These are phyloP conservation scores for Aspergillus udagawae DNA, from an alignment of 2,329 filamentous ascomycete species.

Conservation along the genomic window DNA sequence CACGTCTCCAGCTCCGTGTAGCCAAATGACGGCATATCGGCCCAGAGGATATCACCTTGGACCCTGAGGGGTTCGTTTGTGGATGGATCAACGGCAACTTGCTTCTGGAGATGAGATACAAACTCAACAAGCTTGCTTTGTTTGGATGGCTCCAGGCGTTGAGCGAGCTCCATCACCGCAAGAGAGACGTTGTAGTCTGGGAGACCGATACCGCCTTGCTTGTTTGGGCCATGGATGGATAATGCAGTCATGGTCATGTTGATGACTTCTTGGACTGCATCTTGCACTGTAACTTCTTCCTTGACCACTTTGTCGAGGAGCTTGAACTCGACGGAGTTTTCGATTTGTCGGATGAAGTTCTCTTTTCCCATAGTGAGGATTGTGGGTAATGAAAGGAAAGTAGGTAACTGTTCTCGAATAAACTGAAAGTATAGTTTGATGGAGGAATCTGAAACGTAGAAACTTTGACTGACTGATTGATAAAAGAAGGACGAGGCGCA, in stretches of 20 bases:
- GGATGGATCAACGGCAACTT: background rate
- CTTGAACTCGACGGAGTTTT: background rate
- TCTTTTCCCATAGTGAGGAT: slow-evolving; percentile 1
- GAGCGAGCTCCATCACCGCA: background rate
- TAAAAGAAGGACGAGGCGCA: background rate
- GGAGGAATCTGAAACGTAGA: background rate
- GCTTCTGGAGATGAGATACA: background rate
- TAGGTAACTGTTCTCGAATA: background rate
- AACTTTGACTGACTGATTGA: background rate
- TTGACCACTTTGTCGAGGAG: background rate
- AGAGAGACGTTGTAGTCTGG: background rate
- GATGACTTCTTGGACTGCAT: background rate
- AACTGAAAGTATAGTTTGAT: background rate
- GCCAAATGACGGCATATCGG: background rate
- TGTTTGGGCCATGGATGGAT: background rate
- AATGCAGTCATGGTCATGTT: background rate
- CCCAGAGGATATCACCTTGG: background rate
- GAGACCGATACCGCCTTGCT: background rate
- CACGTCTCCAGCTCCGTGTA: background rate
- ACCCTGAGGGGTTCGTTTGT: background rate
- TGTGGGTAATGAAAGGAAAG: background rate
- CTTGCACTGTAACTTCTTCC: background rate
- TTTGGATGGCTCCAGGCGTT: background rate
- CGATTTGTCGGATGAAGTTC: background rate
- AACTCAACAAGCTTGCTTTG: background rate